Evolutionary conservation across 345 rosid genomes (phyloP).

Genomic region (Salix purpurea): DNA sequence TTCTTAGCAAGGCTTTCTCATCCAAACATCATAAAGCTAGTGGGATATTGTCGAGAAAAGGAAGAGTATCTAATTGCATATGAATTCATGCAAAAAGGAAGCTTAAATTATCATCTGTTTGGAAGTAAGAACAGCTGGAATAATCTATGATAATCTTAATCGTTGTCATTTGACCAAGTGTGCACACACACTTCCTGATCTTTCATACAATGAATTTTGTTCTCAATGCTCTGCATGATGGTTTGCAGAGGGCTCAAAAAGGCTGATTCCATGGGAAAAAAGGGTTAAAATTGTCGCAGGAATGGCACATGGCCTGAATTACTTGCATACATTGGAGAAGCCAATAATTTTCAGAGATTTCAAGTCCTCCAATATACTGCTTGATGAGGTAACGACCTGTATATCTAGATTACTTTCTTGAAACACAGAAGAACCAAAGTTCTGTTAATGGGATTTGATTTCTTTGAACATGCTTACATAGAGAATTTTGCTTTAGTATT

Average conservation of each 20-base stretch:
- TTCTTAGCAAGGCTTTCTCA: conserved; percentile 6
- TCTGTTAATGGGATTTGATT: too few relatives aligned
- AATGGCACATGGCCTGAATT: background rate
- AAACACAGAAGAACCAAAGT: too few relatives aligned
- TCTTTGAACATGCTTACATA: too few relatives aligned
- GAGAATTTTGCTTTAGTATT: too few relatives aligned
- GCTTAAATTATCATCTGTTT: conserved; percentile 1
- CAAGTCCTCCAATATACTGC: conserved; percentile 14
- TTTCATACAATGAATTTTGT: too few relatives aligned
- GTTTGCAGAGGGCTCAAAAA: background rate
- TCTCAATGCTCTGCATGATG: too few relatives aligned
- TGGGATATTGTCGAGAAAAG: conserved; percentile 7
- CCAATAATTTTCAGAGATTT: conserved; percentile 14
- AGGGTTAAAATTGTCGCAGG: conserved; percentile 10
- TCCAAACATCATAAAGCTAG: conserved; percentile 10
- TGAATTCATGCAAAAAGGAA: background rate
- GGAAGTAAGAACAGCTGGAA: background rate
- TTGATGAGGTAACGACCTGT: conserved; percentile 1
- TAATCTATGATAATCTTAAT: too few relatives aligned
- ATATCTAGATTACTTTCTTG: too few relatives aligned
- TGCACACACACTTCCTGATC: too few relatives aligned
- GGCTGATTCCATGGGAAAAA: background rate
- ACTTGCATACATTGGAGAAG: background rate
- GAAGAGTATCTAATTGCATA: conserved; percentile 1
- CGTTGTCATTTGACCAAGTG: too few relatives aligned